phyloP scores from a whole-genome alignment of 768 basidiomycete genomes.

The Paxillus ammoniavirescens region DNA sequence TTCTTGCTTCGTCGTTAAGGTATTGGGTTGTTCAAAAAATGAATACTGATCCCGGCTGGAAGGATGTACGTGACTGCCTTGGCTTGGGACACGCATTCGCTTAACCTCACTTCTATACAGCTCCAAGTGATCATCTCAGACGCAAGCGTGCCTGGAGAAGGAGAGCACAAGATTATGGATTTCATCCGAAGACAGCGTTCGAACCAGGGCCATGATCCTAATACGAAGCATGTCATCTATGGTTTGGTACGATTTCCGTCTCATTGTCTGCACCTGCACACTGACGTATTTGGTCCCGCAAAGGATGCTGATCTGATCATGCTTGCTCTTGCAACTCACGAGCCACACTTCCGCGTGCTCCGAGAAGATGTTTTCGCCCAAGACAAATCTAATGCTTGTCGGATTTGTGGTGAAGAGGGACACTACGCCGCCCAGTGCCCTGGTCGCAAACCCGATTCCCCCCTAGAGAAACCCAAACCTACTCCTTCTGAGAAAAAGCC shows the following conservation, averaged over 20 bases:
- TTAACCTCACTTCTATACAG: slow-evolving; percentile 36
- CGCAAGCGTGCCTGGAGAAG: slow-evolving; percentile 95
- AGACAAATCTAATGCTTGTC: slow-evolving; percentile 76
- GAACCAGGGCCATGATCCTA: slow-evolving; percentile 89
- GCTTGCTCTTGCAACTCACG: slow-evolving; percentile 96
- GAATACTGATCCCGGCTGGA: slow-evolving; percentile 96
- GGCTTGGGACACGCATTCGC: not conserved
- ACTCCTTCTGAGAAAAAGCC: slow-evolving; percentile 73
- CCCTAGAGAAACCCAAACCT: slow-evolving; percentile 39
- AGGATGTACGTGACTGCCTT: slow-evolving; percentile 55
- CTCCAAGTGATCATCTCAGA: slow-evolving; percentile 97
- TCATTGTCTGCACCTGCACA: slow-evolving; percentile 1
- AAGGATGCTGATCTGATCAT: slow-evolving; percentile 99
- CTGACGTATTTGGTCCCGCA: slow-evolving; percentile 1
- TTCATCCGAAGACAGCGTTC: slow-evolving; percentile 88
- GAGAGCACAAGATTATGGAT: slow-evolving; percentile 99
- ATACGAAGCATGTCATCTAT: slow-evolving; percentile 96
- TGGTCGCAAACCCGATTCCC: slow-evolving; percentile 66
- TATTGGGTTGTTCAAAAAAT: slow-evolving; percentile 98
- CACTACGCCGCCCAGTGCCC: slow-evolving; percentile 96
- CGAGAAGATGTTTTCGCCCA: slow-evolving; percentile 97
- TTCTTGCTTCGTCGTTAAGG: slow-evolving; percentile 81
- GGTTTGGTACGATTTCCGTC: slow-evolving; percentile 64
- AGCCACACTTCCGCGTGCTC: slow-evolving; percentile 95
- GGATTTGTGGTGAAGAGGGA: slow-evolving; percentile 91